Conservation (phyloP, 176 grass and related monocot species). For the Oropetium thomaeum region DNA sequence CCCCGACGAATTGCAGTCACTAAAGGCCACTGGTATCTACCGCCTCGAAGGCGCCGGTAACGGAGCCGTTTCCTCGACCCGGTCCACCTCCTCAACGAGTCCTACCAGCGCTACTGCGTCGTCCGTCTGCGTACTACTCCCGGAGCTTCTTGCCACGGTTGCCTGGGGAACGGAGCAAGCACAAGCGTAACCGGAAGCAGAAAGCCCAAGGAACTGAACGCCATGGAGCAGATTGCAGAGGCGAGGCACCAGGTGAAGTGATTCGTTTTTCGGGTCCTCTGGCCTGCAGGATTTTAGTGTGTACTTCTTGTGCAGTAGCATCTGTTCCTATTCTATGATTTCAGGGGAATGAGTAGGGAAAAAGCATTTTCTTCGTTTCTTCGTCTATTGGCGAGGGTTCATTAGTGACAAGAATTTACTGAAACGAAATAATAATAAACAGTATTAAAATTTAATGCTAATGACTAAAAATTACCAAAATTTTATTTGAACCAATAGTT, state of each 20-base stretch:
- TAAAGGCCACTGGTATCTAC: conserved; percentile 63
- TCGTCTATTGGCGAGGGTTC: no score
- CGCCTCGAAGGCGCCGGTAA: conserved; percentile 12
- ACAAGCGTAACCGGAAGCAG: no score
- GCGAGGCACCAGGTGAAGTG: conserved; percentile 54
- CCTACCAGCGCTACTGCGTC: conserved; percentile 63
- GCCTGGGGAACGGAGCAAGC: conserved; percentile 27
- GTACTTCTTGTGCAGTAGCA: no score
- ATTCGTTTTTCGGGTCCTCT: not conserved
- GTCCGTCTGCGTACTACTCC: conserved; percentile 80
- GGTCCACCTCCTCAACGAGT: conserved; percentile 62
- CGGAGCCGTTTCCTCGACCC: conserved; percentile 60
- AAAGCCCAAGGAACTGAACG: conserved; percentile 47
- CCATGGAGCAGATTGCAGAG: conserved; percentile 58
- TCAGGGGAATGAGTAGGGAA: no score
- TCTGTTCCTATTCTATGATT: no score
- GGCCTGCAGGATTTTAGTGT: no score
- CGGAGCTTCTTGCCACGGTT: conserved; percentile 43
- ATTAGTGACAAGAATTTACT: no score
- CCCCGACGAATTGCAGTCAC: conserved; percentile 45
- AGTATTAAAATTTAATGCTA: not conserved
- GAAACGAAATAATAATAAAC: no score
- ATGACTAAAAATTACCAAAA: not conserved
- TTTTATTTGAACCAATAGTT: not conserved
- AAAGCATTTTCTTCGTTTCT: no score